Conservation (phyloP, 441 rosid genomes). For the Euphorbia corollata region DNA sequence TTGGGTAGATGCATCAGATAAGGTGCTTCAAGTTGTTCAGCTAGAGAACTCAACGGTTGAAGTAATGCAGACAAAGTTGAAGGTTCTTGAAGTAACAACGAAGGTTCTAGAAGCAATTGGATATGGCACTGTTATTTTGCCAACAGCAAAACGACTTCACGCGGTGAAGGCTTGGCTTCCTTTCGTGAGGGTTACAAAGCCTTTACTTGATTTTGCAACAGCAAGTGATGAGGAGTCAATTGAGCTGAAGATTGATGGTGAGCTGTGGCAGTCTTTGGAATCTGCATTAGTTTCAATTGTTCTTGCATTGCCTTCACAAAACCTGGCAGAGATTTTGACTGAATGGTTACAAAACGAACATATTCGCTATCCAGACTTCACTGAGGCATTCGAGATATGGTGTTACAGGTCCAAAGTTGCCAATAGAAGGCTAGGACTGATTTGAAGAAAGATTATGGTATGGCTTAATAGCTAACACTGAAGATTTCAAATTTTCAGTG, state of each 20-base stretch:
- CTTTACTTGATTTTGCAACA: slow-evolving; percentile 43
- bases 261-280: slow-evolving; percentile 79
- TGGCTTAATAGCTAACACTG: slow-evolving; percentile 13
- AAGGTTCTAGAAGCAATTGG: slow-evolving; percentile 78
- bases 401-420: slow-evolving; percentile 82
- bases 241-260: slow-evolving; percentile 49
- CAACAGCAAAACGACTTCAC: slow-evolving; percentile 56
- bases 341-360: slow-evolving; percentile 63
- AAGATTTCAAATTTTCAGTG: not conserved
- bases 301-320: slow-evolving; percentile 67
- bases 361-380: slow-evolving; percentile 66
- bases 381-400: slow-evolving; percentile 89
- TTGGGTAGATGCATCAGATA: slow-evolving; percentile 79
- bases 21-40: slow-evolving; percentile 41
- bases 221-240: slow-evolving; percentile 27
- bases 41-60: slow-evolving; percentile 30
- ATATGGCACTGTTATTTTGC: slow-evolving; percentile 63
- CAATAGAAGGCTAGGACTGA: slow-evolving; percentile 52
- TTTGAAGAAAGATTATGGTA: slow-evolving; percentile 24
- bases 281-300: slow-evolving; percentile 62
- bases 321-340: slow-evolving; percentile 71
- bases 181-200: slow-evolving; percentile 58
- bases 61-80: slow-evolving; percentile 40
- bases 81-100: slow-evolving; percentile 56
- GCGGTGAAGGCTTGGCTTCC: slow-evolving; percentile 87